Percentiles rank a stretch among this genome's conserved stretches.
Evolutionary conservation across 352 stramenopile genomes (phyloP).

Genomic region (Plasmopara halstedii): DNA sequence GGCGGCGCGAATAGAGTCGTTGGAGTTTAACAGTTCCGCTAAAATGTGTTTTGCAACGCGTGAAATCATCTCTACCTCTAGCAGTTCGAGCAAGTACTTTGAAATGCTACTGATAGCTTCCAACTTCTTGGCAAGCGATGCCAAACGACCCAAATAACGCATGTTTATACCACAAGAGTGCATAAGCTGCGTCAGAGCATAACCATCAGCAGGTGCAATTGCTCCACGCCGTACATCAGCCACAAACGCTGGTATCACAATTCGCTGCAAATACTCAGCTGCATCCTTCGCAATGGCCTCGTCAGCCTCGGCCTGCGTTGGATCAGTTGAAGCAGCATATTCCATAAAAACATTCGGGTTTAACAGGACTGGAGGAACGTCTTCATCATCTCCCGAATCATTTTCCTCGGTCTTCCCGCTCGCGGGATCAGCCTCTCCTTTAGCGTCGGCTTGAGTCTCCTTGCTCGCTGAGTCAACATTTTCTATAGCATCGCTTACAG

Average conservation of each 20-base stretch:
- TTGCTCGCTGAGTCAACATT: too few species aligned
- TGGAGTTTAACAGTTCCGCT: slow-evolving; percentile 56
- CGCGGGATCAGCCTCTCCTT: slow-evolving; percentile 23
- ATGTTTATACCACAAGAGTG: slow-evolving; percentile 96
- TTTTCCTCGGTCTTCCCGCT: slow-evolving; percentile 22
- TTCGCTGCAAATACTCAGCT: slow-evolving; percentile 75
- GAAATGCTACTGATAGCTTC: slow-evolving; percentile 84
- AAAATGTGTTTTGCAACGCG: slow-evolving; percentile 87
- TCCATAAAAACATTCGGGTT: slow-evolving; percentile 89
- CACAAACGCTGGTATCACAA: slow-evolving; percentile 82
- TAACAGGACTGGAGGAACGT: slow-evolving; percentile 57
- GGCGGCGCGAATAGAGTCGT: slow-evolving; percentile 49
- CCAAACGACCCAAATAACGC: slow-evolving; percentile 92
- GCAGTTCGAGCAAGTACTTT: slow-evolving; percentile 90
- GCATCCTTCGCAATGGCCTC: slow-evolving; percentile 64
- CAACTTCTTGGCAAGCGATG: slow-evolving; percentile 81
- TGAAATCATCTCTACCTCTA: slow-evolving; percentile 96
- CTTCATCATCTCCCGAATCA: slow-evolving; percentile 38
- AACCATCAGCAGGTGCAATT: slow-evolving; percentile 84
- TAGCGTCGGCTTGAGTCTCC: slow-evolving; percentile 7
- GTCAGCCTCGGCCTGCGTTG: slow-evolving; percentile 55
- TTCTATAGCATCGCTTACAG: slow-evolving; percentile 16
- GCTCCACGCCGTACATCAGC: slow-evolving; percentile 74
- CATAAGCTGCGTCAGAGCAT: slow-evolving; percentile 89
- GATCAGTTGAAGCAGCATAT: slow-evolving; percentile 71